phyloP scores from a whole-genome alignment of 2,329 filamentous ascomycete genomes.

The Coleophoma cylindrospora region DNA sequence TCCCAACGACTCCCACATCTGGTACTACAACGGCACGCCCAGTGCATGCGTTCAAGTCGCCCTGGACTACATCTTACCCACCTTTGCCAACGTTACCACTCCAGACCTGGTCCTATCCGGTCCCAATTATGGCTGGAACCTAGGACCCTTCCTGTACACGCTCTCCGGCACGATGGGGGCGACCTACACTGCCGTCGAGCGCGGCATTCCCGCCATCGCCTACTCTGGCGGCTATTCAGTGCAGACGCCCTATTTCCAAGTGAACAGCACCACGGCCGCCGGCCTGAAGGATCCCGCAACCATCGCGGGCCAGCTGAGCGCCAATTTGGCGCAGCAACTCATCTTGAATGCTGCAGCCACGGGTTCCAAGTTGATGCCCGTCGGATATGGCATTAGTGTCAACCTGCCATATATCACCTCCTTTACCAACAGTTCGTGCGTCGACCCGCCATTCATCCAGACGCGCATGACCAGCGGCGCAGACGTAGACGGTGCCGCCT shows the following conservation, averaged over 20 bases:
- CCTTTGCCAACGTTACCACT: conserved; percentile 38
- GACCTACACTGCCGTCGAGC: conserved; percentile 43
- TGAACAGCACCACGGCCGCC: conserved; percentile 29
- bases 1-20: conserved; percentile 46
- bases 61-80: conserved; percentile 49
- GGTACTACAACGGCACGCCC: conserved; percentile 57
- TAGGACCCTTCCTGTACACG: conserved; percentile 49
- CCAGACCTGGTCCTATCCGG: conserved; percentile 50
- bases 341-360: conserved; percentile 28
- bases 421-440: conserved; percentile 29
- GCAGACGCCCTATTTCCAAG: conserved; percentile 37
- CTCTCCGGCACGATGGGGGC: conserved; percentile 45
- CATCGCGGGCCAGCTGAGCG: conserved; percentile 34
- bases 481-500: conserved; percentile 37
- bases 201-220: conserved; percentile 44
- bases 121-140: conserved; percentile 50
- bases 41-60: conserved; percentile 50
- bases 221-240: conserved; percentile 38
- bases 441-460: conserved; percentile 37
- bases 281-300: conserved; percentile 35
- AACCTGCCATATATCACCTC: conserved; percentile 39
- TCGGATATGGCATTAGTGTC: conserved; percentile 44
- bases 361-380: conserved; percentile 31
- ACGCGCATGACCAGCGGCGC: conserved; percentile 44
- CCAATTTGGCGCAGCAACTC: conserved; percentile 38